Base-by-base conservation (phyloP, 441 rosid species). In the Gossypium gossypioides region DNA sequence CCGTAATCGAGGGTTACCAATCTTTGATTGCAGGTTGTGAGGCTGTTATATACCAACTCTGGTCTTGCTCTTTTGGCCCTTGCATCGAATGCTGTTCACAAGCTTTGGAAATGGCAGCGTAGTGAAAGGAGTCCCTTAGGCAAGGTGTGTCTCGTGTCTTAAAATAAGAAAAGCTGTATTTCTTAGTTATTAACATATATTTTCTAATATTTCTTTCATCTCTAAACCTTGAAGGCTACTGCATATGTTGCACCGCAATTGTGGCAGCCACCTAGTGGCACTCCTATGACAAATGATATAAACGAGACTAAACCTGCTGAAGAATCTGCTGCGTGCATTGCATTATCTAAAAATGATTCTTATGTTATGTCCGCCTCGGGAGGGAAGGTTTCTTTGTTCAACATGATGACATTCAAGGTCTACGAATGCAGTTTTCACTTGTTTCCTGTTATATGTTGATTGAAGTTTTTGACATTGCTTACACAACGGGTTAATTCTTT, bases 281-380 rank as follows among this genome's bases (percentile, higher is more conserved):
- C 65, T 50, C 84, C 74, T 44, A 87, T 89, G 92, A 81, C 74
- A 15, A 89, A 89, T 63, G 90, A 87, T 48, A 21, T 81, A 15
- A 68, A 68, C 46, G 84, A 56, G 61, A 59, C 50, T 50, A 83
- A 72, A 52, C 83, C 58, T 21, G 52, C 74, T 7, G 88, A 82
- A 55, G 89, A 83, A 68, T 77, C 82, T 4, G 77, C 79, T 32
- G 75, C 86, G 2, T 87, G 91, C 77, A 83, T 89, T 79, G 89
- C 88, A 27, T 71, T 86, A 75, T 82, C 90, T 22, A 89, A 80
- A 73, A 87, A 86, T 76, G 90, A 84, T 75, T 84, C 87, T 0
- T 86, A 84, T 73, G 84, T 87, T 27, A 74, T 87, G 82, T 87
- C 88, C 3, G 83, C 91, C 48, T 87, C 89, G 0, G 91, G 93